These are phyloP conservation scores for Apophysomyces variabilis DNA, from an alignment of 371 early-diverging fungal genomes.

Conservation along the genomic window DNA sequence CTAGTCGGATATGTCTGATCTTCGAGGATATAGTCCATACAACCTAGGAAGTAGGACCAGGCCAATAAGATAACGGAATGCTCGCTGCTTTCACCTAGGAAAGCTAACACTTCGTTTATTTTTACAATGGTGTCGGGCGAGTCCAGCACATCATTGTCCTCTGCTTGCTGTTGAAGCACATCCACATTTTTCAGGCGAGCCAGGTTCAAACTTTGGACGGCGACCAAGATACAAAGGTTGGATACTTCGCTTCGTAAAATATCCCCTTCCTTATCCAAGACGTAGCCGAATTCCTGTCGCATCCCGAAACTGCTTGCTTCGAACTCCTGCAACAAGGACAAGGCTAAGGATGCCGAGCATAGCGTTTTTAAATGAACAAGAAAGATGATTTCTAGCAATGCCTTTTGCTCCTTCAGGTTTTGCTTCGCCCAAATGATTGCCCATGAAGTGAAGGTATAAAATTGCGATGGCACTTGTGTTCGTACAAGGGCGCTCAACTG, in stretches of 20 bases:
- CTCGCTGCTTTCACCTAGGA: constrained; percentile 29
- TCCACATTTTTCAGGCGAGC: background rate
- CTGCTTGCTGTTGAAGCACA: constrained; percentile 12
- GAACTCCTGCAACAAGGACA: constrained; percentile 42
- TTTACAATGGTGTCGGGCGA: constrained; percentile 29
- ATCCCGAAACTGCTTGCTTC: constrained; percentile 43
- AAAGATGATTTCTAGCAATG: constrained; percentile 43
- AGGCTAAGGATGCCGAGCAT: constrained; percentile 22
- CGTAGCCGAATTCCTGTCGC: constrained; percentile 34
- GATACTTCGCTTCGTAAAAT: constrained; percentile 29
- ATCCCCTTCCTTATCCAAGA: constrained; percentile 37
- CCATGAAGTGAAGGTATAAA: constrained; percentile 15
- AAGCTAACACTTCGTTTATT: constrained; percentile 34
- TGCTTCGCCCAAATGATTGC: constrained; percentile 42
- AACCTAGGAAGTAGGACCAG: constrained; percentile 46
- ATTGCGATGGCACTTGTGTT: constrained; percentile 22
- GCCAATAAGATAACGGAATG: constrained; percentile 43
- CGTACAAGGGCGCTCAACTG: constrained; percentile 36
- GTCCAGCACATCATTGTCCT: constrained; percentile 15
- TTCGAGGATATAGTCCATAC: constrained; percentile 19
- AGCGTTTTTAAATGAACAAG: constrained; percentile 23
- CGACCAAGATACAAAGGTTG: constrained; percentile 23
- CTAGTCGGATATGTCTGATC: constrained; percentile 13
- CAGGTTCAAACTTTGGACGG: constrained; percentile 11
- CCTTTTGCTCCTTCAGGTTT: constrained; percentile 43